These are phyloP conservation scores for Sanghuangporus weigelae DNA, from an alignment of 1,284 basidiomycete genomes.

Conservation along the genomic window DNA sequence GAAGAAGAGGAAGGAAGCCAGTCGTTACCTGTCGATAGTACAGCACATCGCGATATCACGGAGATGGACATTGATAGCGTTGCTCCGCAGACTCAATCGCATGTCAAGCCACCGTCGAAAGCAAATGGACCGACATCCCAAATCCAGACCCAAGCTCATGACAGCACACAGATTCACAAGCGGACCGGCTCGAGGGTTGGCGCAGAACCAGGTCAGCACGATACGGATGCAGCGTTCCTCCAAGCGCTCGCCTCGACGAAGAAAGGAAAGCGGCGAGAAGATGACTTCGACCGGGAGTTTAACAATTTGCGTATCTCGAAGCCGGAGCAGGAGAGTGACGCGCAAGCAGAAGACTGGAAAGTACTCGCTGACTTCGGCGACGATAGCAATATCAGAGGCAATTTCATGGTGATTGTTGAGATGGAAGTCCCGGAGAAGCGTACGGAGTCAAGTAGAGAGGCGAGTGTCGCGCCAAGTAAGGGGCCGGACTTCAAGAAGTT, in stretches of 20 bases:
- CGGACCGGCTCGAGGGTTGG: conserved; percentile 24
- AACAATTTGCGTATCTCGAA: conserved; percentile 76
- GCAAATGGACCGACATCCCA: conserved; percentile 13
- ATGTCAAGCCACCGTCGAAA: conserved; percentile 12
- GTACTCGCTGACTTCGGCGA: conserved; percentile 73
- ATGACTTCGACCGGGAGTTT: conserved; percentile 80
- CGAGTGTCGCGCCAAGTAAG: conserved; percentile 39
- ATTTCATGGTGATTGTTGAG: conserved; percentile 83
- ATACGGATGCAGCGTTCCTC: conserved; percentile 63
- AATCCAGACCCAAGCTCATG: neutral
- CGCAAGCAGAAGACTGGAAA: conserved; percentile 51
- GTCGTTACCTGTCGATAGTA: conserved; percentile 10
- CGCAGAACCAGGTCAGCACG: conserved; percentile 45
- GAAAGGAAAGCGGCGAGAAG: conserved; percentile 62
- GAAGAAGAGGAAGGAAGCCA: conserved; percentile 49
- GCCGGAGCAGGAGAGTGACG: conserved; percentile 44
- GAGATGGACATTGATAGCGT: conserved; percentile 32
- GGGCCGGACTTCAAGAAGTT: conserved; percentile 84
- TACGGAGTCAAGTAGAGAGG: conserved; percentile 19
- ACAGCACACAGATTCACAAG: neutral
- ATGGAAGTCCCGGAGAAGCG: conserved; percentile 45
- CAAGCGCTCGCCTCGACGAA: conserved; percentile 71
- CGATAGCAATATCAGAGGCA: conserved; percentile 61
- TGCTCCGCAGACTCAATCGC: neutral
- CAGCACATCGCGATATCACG: conserved; percentile 29